Evolutionary conservation across 768 basidiomycete species (phyloP), one percentile per base, ranked within the genome.

Genomic region (Boletus bicolor): DNA sequence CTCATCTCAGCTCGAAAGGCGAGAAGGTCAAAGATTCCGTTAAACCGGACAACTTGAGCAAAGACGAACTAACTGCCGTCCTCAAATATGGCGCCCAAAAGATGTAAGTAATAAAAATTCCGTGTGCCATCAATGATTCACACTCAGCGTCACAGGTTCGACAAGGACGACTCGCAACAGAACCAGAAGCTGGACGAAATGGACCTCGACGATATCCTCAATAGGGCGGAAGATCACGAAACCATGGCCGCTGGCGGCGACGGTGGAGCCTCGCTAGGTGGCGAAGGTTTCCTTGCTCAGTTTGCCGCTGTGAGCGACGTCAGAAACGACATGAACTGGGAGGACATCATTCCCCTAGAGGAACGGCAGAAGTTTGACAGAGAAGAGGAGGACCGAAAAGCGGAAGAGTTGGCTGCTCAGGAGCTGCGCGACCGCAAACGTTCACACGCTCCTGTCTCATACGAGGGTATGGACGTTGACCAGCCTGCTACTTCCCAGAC

Each of bases 251-350:
- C 86, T 35, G 83, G 79, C 44, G 87, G 86, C 45, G 91, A 92
- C 51, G 89, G 89, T 54, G 91, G 91, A 44, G 84, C 94, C 12
- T 98, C 97, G 4, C 82, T 97, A n/a, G 97, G 97, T 72, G 97
- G 97, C 47, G 93, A 98, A 76, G 86, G 89, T 55, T 99, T 99
- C 83, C 81, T 99, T 51, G 87, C 94, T 26, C 88, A 91, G 60
- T 96, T 98, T 69, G 95, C 96, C 21, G 87, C 87, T 48, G 92
- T 98, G 62, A 97, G 93, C 72, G 97, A 99, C 70, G 86, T 99
- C 68, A 98, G 98, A 81, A 93, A 94, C 68, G 96, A 98, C 75
- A 93, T 96, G 85, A 93, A 73, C 66, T 99, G 97, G 97, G 97
- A 99, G 68, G 97, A 98, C 58, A 98, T 99, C 72, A 98, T 99